Base-by-base conservation (phyloP, 2,329 filamentous ascomycete genomes). In the Colletotrichum melonis region DNA sequence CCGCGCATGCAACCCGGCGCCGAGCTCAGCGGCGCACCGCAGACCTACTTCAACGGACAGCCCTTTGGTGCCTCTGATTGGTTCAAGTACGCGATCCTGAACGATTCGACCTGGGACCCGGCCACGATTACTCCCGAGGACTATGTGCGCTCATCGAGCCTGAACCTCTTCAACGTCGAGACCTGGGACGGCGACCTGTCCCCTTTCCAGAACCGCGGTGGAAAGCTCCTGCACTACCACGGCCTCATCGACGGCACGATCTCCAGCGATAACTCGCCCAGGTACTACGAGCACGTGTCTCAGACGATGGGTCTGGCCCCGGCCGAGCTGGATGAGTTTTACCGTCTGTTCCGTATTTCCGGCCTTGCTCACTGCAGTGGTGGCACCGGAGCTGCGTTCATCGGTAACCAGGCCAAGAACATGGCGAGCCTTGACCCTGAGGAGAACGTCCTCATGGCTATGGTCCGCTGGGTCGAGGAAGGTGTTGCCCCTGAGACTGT, bases 311-410 rank as follows among this genome's bases (percentile, higher is more conserved):
- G 75, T 6, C 76, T 81, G 0, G 74, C 78, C 0, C 63, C 78
- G 1, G 60, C 73, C 0, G 75, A 82, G 67, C 77, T 87, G 5
- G 84, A 87, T 69, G 76, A 79, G 1, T 87, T 86, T 72, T 85
- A 88, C 75, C 84, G 88, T 60, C 86, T 83, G 78, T 90, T 90
- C 81, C 83, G 83, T 38, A 83, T 90, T 74, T 85, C 84, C 5
- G 88, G 88, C 7, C 87, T 88, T 81, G 81, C 78, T 2, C 88
- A 90, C 78, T 90, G 88, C 76, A 74, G 65, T 11, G 84, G 84
- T 6, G 88, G 88, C 4, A 77, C 78, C 16, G 86, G 86, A 1
- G 84, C 86, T 1, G 79, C 67, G 11, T 71, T 74, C 11, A 76
- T 82, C 9, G 79, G 81, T 2, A 78, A 82, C 28, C 66, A 68